Percentiles rank a stretch among this genome's conserved stretches.
phyloP scores from a whole-genome alignment of 176 grass and related monocot genomes.

The Raddia guianensis region DNA sequence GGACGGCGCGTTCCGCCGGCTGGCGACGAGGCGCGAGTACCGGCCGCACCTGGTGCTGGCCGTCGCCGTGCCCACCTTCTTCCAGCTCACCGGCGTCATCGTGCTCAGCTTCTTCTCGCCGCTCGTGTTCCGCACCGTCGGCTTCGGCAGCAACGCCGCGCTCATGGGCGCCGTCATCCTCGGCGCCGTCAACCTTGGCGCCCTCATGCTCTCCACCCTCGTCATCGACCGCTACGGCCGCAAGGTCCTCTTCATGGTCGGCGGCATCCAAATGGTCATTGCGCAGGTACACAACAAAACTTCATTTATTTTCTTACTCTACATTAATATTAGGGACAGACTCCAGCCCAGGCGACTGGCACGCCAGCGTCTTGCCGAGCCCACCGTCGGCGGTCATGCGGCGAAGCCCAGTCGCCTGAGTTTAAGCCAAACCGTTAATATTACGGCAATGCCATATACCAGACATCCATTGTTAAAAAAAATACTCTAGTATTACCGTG shows the following conservation, averaged over 20 bases:
- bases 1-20: slow-evolving; percentile 65
- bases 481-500: no score
- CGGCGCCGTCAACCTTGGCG: slow-evolving; percentile 58
- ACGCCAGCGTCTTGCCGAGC: no score
- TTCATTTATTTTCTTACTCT: not conserved
- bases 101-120: slow-evolving; percentile 86
- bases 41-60: slow-evolving; percentile 77
- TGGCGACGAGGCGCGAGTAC: slow-evolving; percentile 56
- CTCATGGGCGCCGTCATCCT: slow-evolving; percentile 71
- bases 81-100: slow-evolving; percentile 87
- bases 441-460: no score
- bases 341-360: no score
- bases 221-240: slow-evolving; percentile 79
- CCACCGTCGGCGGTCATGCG: no score
- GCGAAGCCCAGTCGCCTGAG: no score
- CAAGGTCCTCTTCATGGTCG: slow-evolving; percentile 73
- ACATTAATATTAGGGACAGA: no score
- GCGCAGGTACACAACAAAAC: slow-evolving; percentile 40
- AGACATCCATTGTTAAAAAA: no score
- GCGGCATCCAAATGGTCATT: slow-evolving; percentile 69
- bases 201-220: slow-evolving; percentile 61
- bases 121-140: slow-evolving; percentile 72
- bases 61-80: slow-evolving; percentile 72
- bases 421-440: no score
- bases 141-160: slow-evolving; percentile 72